Percentiles rank a stretch among this genome's conserved stretches.
These are phyloP conservation scores for Stephania yunnanensis DNA, from an alignment of 164 flowering plant genomes.

Conservation along the genomic window DNA sequence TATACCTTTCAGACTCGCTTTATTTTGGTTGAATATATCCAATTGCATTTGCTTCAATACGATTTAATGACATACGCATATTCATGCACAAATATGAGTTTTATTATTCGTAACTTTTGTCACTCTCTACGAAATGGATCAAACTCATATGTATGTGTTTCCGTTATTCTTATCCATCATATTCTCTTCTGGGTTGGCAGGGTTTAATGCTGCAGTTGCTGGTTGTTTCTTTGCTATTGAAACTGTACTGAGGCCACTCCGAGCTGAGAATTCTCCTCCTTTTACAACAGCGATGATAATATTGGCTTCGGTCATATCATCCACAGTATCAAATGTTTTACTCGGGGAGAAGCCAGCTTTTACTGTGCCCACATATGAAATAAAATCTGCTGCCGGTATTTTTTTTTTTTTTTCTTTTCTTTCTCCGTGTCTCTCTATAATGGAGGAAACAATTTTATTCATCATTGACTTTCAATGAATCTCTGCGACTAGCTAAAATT, in stretches of 20 bases:
- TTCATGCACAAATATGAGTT: too few species aligned
- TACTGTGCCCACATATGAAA: slow-evolving; percentile 90
- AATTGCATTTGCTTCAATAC: not conserved
- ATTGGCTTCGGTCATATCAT: slow-evolving; percentile 93
- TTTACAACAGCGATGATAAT: slow-evolving; percentile 98
- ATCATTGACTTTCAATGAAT: not conserved
- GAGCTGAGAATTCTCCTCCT: slow-evolving; percentile 98
- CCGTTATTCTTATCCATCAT: not conserved
- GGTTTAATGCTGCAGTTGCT: slow-evolving; percentile 98
- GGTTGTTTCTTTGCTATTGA: slow-evolving; percentile 99
- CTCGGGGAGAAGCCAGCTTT: slow-evolving; percentile 95
- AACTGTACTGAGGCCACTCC: slow-evolving; percentile 92
- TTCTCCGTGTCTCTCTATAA: slow-evolving; percentile 4
- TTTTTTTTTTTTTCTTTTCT: slow-evolving; percentile 32
- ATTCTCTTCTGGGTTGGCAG: slow-evolving; percentile 36
- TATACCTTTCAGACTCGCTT: not conserved
- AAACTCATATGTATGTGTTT: not conserved
- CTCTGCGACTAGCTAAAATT: not conserved
- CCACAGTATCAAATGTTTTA: slow-evolving; percentile 86
- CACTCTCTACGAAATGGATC: too few species aligned
- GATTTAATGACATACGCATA: too few species aligned
- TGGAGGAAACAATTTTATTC: not conserved
- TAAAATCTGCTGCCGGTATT: slow-evolving; percentile 99
- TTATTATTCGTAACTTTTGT: too few species aligned
- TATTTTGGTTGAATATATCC: not conserved